A percentile compares a stretch with the other conserved stretches of the same genome.
Conservation (phyloP, 768 basidiomycete species). For the Hygrophoropsis aurantiaca region DNA sequence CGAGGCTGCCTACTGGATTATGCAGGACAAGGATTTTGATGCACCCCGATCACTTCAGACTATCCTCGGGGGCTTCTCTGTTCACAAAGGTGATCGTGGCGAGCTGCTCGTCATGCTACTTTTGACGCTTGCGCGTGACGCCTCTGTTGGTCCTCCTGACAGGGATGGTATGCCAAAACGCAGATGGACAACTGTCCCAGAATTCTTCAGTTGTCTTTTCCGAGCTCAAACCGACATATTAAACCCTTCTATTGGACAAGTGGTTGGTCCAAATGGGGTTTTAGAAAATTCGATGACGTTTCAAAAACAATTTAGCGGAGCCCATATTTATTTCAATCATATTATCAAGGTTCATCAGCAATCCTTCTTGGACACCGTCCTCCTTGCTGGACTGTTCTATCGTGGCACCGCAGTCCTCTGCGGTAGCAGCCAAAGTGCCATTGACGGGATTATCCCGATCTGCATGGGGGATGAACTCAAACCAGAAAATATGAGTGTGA, state of each 20-base stretch:
- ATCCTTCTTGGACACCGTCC: slow-evolving; percentile 14
- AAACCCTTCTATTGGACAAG: no score
- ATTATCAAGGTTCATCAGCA: slow-evolving; percentile 26
- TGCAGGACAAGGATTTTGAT: slow-evolving; percentile 9
- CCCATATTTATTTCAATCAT: slow-evolving; percentile 29
- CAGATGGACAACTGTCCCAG: neutral
- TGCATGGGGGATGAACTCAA: slow-evolving; percentile 8
- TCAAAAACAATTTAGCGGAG: slow-evolving; percentile 15
- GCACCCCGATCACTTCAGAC: neutral
- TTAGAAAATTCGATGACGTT: no score
- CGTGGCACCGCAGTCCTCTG: slow-evolving; percentile 30
- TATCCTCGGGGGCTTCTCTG: slow-evolving; percentile 7
- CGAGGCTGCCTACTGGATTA: slow-evolving; percentile 21
- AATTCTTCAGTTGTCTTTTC: neutral
- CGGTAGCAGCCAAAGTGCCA: slow-evolving; percentile 15
- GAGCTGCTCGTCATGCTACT: slow-evolving; percentile 20
- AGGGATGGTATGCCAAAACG: neutral
- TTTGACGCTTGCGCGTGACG: slow-evolving; percentile 21
- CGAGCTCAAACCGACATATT: no score
- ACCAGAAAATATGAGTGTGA: slow-evolving; percentile 17
- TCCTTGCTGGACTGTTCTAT: slow-evolving; percentile 18
- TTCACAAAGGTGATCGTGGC: slow-evolving; percentile 23
- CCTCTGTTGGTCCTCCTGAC: slow-evolving; percentile 7
- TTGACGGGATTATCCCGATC: slow-evolving; percentile 28
- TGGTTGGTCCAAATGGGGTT: no score